Evolutionary conservation across 2,329 filamentous ascomycete species (phyloP), one percentile per base, ranked within the genome.

Genomic region (Aspergillus sp.): DNA sequence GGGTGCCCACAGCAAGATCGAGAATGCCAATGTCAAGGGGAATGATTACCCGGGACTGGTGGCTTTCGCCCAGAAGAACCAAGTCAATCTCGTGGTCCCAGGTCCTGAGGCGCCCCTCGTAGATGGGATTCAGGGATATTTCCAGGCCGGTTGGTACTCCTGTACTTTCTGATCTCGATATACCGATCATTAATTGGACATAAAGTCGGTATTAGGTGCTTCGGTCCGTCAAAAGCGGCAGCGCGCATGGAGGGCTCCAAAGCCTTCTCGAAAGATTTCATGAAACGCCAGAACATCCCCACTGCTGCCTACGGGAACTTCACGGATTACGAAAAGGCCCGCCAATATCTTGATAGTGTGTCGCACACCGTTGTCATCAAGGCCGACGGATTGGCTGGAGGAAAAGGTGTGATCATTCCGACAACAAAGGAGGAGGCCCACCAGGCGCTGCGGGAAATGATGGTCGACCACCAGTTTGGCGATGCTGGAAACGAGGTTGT

Each of bases 221-320:
- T 97, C 70, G 95, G 93, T 2, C 95, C 95, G 5, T 89, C 87
- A 56, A 87, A 89, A 76, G 85, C 86, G 48, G 93, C 95, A 20
- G 93, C 95, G 17, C 84, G 85, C 44, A 91, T 99, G 84, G 95
- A 99, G 77, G 95, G 95, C 59, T 96, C 90, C 78, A 99, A 99
- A 81, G 90, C 93, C 11, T 98, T 96, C 75, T 92, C 90, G 61
- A 99, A 99, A 74, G 93, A 98, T 75, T 98, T 98, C 72, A 99
- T 98, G 95, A 88, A 89, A 75, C 87, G 88, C 64, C 86, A 96
- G 77, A 83, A 84, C 68, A 96, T 99, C 66, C 93, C 93, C 38
- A 98, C 95, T 1, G 95, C 95, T 15, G 86, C 85, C 39, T 98
- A 96, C 78, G 85, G 89, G 74, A 97, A 96, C 79, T 97, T 98